Conservation (phyloP, 2,329 filamentous ascomycete genomes). For the Xylariomycetidae sp. region DNA sequence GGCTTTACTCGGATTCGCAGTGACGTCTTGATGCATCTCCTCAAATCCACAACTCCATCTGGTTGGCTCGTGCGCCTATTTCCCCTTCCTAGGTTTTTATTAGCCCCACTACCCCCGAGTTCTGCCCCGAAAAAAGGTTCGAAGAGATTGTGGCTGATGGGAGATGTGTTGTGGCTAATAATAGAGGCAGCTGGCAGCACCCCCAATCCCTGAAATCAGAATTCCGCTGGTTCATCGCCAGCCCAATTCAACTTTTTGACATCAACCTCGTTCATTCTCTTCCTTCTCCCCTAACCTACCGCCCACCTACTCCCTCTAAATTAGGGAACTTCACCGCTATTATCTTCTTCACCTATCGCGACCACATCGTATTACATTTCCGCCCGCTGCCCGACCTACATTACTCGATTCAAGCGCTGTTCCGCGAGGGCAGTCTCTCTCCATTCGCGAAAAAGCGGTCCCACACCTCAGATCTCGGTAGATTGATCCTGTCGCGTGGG, state of each 20-base stretch:
- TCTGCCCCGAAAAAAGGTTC: too few relatives aligned
- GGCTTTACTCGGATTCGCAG: too few relatives aligned
- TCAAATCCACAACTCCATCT: too few relatives aligned
- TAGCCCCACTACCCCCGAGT: too few relatives aligned
- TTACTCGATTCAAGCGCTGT: constrained; percentile 11
- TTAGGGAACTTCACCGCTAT: constrained; percentile 8
- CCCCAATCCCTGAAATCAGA: constrained; percentile 22
- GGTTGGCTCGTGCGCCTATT: too few relatives aligned
- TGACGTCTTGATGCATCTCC: too few relatives aligned
- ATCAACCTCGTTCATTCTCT: constrained; percentile 21
- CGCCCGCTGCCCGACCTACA: constrained; percentile 1
- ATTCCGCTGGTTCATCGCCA: constrained; percentile 20
- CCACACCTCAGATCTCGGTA: constrained; percentile 28
- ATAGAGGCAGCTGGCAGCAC: constrained; percentile 7
- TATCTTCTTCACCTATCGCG: constrained; percentile 14
- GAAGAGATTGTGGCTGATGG: too few relatives aligned
- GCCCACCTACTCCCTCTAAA: constrained; percentile 9
- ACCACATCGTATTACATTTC: constrained; percentile 13
- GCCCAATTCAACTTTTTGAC: constrained; percentile 26
- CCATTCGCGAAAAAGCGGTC: constrained; percentile 15
- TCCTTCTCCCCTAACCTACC: constrained; percentile 17
- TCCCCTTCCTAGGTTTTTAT: too few relatives aligned
- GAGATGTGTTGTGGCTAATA: not conserved
- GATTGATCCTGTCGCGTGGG: constrained; percentile 30
- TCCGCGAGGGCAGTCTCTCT: constrained; percentile 12